phyloP scores from a whole-genome alignment of 2,329 filamentous ascomycete species.

The Cryoendolithus antarcticus region DNA sequence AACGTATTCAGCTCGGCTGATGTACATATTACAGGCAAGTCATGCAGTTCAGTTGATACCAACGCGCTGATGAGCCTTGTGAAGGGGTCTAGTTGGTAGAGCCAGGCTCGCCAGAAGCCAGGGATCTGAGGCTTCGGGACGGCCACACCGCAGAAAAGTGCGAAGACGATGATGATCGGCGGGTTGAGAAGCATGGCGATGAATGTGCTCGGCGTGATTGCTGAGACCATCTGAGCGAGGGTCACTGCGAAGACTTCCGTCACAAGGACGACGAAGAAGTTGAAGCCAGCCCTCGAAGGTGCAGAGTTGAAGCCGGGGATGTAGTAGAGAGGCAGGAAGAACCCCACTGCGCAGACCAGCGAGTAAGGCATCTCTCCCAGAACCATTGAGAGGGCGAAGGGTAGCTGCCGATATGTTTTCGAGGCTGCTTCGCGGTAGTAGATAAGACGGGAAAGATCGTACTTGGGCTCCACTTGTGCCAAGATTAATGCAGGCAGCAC shows the following conservation, averaged over 20 bases:
- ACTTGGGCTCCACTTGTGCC: slow-evolving; percentile 47
- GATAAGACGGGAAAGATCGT: slow-evolving; percentile 44
- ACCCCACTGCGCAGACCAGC: slow-evolving; percentile 44
- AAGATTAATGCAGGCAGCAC: slow-evolving; percentile 33
- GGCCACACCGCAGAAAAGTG: slow-evolving; percentile 24
- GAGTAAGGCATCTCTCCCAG: slow-evolving; percentile 58
- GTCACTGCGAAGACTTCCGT: slow-evolving; percentile 52
- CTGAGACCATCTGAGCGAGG: slow-evolving; percentile 45
- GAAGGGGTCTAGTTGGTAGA: slow-evolving; percentile 41
- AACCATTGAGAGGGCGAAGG: slow-evolving; percentile 65
- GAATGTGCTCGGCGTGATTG: slow-evolving; percentile 30
- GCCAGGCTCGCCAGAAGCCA: slow-evolving; percentile 28
- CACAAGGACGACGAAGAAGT: slow-evolving; percentile 74
- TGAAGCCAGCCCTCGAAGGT: slow-evolving; percentile 61
- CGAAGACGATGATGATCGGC: slow-evolving; percentile 17
- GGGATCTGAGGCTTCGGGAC: slow-evolving; percentile 23
- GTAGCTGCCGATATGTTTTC: slow-evolving; percentile 74
- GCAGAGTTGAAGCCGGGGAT: slow-evolving; percentile 42
- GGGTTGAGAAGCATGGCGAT: slow-evolving; percentile 36
- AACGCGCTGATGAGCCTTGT: slow-evolving; percentile 65
- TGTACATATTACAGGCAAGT: slow-evolving; percentile 17
- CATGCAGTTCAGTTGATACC: slow-evolving; percentile 50
- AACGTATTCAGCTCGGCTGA: slow-evolving; percentile 28
- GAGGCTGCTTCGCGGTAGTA: slow-evolving; percentile 57
- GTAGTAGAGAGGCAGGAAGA: slow-evolving; percentile 23